Conservation (phyloP, 2,329 filamentous ascomycete genomes). For the Diaporthe velutina region DNA sequence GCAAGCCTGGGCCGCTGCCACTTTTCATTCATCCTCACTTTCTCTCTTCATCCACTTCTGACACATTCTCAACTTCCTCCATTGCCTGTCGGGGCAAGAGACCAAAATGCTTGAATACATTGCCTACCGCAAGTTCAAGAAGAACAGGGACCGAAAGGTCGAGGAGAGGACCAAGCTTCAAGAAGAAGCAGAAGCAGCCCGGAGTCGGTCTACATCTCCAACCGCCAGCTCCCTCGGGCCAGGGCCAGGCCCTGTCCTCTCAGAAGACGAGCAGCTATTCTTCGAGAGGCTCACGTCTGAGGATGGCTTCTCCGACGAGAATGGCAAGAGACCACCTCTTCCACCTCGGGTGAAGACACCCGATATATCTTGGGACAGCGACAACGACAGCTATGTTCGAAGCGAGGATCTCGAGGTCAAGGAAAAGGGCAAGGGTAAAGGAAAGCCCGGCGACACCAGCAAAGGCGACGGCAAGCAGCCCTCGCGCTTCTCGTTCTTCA, state of each 20-base stretch:
- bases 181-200: constrained; percentile 47
- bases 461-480: constrained; percentile 49
- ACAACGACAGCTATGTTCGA: constrained; percentile 51
- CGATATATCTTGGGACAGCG: constrained; percentile 63
- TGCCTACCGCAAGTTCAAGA: constrained; percentile 72
- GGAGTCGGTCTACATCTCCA: constrained; percentile 23
- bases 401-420: constrained; percentile 45
- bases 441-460: constrained; percentile 42
- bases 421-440: constrained; percentile 49
- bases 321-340: constrained; percentile 64
- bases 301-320: constrained; percentile 55
- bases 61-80: constrained; percentile 12
- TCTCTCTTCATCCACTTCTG: not conserved
- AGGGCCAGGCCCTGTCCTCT: constrained; percentile 61
- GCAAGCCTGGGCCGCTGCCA: not conserved
- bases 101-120: constrained; percentile 73
- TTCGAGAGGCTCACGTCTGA: constrained; percentile 65
- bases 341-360: constrained; percentile 66
- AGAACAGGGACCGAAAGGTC: constrained; percentile 47
- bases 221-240: constrained; percentile 29
- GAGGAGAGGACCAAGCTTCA: constrained; percentile 59
- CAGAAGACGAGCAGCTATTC: constrained; percentile 70
- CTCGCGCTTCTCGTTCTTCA: constrained; percentile 57
- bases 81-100: not conserved
- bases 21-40: not conserved